Percentiles rank a stretch among this genome's conserved stretches.
Evolutionary conservation across 768 basidiomycete genomes (phyloP).

Genomic region (Leccinum pellstonianum): DNA sequence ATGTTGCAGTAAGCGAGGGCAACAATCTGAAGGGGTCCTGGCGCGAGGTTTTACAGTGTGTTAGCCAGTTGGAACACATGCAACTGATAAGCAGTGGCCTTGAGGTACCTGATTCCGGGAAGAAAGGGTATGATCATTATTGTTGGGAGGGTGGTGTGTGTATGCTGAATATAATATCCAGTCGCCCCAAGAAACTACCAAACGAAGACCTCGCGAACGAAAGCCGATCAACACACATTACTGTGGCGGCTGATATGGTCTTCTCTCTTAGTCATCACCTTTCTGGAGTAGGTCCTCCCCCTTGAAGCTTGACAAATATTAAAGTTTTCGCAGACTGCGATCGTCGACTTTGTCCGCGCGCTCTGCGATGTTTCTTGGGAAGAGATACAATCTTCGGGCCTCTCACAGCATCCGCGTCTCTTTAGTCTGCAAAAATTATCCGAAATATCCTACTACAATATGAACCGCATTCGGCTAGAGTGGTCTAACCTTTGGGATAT

Average conservation of each 20-base stretch:
- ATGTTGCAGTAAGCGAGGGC: slow-evolving; percentile 95
- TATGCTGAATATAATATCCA: slow-evolving; percentile 13
- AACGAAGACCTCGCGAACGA: slow-evolving; percentile 96
- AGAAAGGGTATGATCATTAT: slow-evolving; percentile 65
- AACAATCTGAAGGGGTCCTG: slow-evolving; percentile 94
- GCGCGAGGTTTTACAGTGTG: slow-evolving; percentile 95
- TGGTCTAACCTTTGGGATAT: slow-evolving; percentile 99
- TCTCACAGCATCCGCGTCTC: slow-evolving; percentile 89
- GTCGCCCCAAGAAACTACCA: slow-evolving; percentile 58
- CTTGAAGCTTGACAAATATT: slow-evolving; percentile 4
- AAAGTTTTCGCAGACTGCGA: slow-evolving; percentile 67
- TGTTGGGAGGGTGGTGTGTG: neutral
- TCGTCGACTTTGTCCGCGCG: slow-evolving; percentile 96
- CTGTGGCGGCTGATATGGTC: slow-evolving; percentile 98
- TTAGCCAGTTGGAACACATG: slow-evolving; percentile 98
- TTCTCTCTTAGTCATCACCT: slow-evolving; percentile 95
- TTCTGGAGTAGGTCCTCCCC: slow-evolving; percentile 71
- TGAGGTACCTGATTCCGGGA: slow-evolving; percentile 74
- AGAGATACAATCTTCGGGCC: slow-evolving; percentile 95
- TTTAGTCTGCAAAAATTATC: slow-evolving; percentile 98
- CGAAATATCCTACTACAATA: slow-evolving; percentile 99
- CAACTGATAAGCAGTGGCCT: slow-evolving; percentile 92
- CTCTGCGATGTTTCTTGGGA: slow-evolving; percentile 98
- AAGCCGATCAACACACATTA: slow-evolving; percentile 96
- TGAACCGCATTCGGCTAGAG: slow-evolving; percentile 95